These are phyloP conservation scores for Gyrodon lividus DNA, from an alignment of 768 basidiomycete species.

Conservation along the genomic window DNA sequence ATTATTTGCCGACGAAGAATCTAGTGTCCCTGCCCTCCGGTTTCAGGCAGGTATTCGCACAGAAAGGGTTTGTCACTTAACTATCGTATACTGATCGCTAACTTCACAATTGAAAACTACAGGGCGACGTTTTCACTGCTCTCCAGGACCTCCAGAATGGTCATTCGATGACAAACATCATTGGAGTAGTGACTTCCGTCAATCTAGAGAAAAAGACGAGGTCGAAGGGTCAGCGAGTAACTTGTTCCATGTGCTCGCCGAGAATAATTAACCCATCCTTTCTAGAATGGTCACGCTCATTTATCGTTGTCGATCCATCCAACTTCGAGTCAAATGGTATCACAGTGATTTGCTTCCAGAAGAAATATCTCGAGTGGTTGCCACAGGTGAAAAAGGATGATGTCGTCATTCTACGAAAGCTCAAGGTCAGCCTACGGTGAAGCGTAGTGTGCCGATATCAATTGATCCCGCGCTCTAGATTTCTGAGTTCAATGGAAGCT, in stretches of 20 bases:
- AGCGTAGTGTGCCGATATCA: not conserved
- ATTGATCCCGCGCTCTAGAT: constrained; percentile 27
- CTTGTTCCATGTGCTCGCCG: not conserved
- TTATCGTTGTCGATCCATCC: constrained; percentile 55
- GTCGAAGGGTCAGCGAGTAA: constrained; percentile 26
- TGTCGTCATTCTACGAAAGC: constrained; percentile 47
- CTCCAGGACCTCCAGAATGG: constrained; percentile 13
- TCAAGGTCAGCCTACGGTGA: constrained; percentile 41
- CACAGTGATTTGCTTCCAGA: constrained; percentile 52
- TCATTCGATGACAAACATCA: constrained; percentile 26
- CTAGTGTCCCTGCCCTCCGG: not conserved
- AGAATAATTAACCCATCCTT: not conserved
- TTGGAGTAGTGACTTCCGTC: constrained; percentile 29
- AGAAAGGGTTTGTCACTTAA: constrained; percentile 23
- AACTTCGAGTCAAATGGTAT: constrained; percentile 29
- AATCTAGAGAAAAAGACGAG: constrained; percentile 15
- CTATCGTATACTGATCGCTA: not conserved
- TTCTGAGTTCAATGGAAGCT: constrained; percentile 25
- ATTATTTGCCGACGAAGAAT: not conserved
- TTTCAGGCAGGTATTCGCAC: constrained; percentile 26
- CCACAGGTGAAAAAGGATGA: constrained; percentile 50
- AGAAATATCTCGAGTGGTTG: constrained; percentile 46
- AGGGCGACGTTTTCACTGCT: constrained; percentile 29
- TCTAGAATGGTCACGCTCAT: constrained; percentile 45
- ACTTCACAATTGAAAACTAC: not conserved